phyloP scores from a whole-genome alignment of 148 eudicot genomes.

The Silene latifolia region DNA sequence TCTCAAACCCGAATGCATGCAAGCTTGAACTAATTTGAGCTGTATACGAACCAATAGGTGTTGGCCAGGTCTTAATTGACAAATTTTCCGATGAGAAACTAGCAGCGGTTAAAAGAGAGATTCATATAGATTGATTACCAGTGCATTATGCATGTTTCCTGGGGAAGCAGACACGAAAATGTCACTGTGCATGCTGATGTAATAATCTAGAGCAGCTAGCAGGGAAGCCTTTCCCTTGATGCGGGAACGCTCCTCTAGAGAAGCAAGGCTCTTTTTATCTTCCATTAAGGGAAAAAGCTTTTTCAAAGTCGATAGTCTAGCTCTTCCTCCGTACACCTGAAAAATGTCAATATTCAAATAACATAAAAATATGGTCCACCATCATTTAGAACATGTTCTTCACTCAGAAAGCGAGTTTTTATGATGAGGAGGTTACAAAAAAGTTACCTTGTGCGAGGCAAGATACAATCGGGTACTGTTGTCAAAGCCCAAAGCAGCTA shows the following conservation, averaged over 20 bases:
- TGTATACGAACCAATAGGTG: too few species aligned
- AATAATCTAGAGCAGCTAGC: constrained; percentile 89
- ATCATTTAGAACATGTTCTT: neutral
- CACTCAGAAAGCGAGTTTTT: neutral
- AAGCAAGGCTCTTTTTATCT: constrained; percentile 89
- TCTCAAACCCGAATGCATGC: too few species aligned
- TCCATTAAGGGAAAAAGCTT: constrained; percentile 81
- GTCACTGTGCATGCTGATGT: constrained; percentile 94
- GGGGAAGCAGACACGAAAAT: constrained; percentile 97
- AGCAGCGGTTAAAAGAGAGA: neutral
- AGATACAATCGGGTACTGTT: constrained; percentile 86
- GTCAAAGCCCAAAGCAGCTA: constrained; percentile 93
- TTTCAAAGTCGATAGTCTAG: constrained; percentile 64
- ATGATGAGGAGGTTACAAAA: neutral
- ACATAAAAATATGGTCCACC: neutral
- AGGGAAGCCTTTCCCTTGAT: constrained; percentile 93
- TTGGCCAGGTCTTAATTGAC: neutral
- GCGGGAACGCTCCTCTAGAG: constrained; percentile 63
- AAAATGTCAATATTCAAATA: constrained; percentile 8
- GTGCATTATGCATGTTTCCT: constrained; percentile 98
- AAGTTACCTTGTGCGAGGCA: constrained; percentile 87
- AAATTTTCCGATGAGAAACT: neutral
- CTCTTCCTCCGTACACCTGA: constrained; percentile 90
- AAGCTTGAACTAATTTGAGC: too few species aligned
- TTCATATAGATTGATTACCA: constrained; percentile 44